Evolutionary conservation across 2,329 filamentous ascomycete genomes (phyloP), one percentile per base, ranked within the genome.

Genomic region (Drechslera avenae): DNA sequence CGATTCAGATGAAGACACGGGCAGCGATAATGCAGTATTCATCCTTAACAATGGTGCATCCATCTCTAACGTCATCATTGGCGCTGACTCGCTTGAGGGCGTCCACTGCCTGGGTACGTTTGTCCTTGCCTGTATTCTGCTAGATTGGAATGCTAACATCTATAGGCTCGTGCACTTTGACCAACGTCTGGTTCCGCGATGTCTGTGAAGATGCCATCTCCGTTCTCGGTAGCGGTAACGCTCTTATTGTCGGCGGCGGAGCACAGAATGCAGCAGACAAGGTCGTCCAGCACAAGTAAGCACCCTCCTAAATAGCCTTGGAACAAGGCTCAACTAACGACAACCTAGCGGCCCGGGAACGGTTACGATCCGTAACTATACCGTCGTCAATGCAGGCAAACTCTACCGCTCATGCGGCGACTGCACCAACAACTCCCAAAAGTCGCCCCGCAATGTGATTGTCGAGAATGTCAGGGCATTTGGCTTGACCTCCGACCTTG

Each of bases 41-140:
- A 71, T 81, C 50, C 74, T 83, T 28, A 67, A 78, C 56, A 66
- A 75, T 26, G 80, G 80, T 13, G 80, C 78, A 7, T 76, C 75
- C 19, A 68, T 83, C 21, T 77, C 75, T 56, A 82, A 82, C 60
- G 79, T 79, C 63, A 81, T 83, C 62, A 82, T 82, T 44, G 79
- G 80, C 4, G 69, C 73, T n/a, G 75, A 78, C 50, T 73, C 81
- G 54, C 73, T 76, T 30, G 80, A 71, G 72, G 79, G 78, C 43
- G 75, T 81, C 30, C 79, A 81, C 69, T 81, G 79, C 68, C 58
- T 73, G 52, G 79, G 76, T 43, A 69, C 71, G 28, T 78, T 12
- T 2, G 23, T 7, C 6, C 2, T 14, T 10, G 5, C 16, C 8
- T 5, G 9, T 12, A 13, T 19, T n/a, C 23, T 14, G 4, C 10